phyloP scores from a whole-genome alignment of 1,284 basidiomycete genomes.

The Boletellus deceptivus region DNA sequence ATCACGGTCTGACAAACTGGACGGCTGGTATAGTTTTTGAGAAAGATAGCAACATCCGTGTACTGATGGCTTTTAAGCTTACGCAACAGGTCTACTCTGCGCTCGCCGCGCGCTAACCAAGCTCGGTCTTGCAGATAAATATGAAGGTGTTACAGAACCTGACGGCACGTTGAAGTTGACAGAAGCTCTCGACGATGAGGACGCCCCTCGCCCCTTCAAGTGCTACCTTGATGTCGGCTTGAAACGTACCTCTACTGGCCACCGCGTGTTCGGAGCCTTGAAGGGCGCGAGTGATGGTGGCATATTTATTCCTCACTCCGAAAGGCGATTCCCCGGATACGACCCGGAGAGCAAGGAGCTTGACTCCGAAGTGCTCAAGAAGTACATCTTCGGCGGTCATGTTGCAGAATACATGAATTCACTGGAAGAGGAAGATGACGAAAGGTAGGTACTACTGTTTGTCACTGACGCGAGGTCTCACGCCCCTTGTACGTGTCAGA shows the following conservation, averaged over 20 bases:
- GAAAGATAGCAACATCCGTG: background rate
- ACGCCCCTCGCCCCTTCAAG: conserved; percentile 98
- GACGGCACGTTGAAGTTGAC: conserved; percentile 84
- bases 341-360: conserved; percentile 94
- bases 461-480: conserved; percentile 6
- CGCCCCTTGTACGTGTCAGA: conserved; percentile 38
- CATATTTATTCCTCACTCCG: conserved; percentile 96
- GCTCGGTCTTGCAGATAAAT: conserved; percentile 97
- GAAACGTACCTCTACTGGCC: conserved; percentile 96
- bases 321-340: conserved; percentile 98
- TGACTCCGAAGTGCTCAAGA: conserved; percentile 92
- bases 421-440: conserved; percentile 99
- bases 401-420: conserved; percentile 99
- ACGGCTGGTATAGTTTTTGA: conserved; percentile 64
- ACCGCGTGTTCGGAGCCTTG: conserved; percentile 97
- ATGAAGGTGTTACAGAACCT: conserved; percentile 93
- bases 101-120: conserved; percentile 95
- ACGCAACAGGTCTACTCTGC: conserved; percentile 94
- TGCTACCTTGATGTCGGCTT: conserved; percentile 98
- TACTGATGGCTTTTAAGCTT: conserved; percentile 53
- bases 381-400: conserved; percentile 98
- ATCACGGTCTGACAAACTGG: conserved; percentile 99
- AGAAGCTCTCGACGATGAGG: conserved; percentile 86
- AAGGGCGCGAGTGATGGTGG: conserved; percentile 99
- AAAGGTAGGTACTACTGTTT: conserved; percentile 55